phyloP scores from a whole-genome alignment of 768 basidiomycete genomes.

The Lactarius tabidus region DNA sequence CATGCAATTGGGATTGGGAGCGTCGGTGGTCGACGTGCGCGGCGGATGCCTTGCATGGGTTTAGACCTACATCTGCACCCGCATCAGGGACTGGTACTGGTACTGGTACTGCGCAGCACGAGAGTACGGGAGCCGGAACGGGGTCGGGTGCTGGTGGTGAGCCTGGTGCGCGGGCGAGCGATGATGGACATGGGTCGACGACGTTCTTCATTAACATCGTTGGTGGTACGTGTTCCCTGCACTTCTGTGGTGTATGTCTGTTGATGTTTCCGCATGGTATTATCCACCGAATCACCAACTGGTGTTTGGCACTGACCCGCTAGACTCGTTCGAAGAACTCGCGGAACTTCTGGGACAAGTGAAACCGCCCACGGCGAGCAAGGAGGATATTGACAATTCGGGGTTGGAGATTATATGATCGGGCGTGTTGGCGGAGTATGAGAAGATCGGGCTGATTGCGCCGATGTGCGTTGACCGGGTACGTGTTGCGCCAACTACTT shows the following conservation, averaged over 20 bases:
- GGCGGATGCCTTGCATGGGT: constrained; percentile 54
- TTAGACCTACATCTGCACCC: constrained; percentile 35
- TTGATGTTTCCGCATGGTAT: constrained; percentile 50
- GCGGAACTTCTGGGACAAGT: constrained; percentile 76
- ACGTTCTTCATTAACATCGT: constrained; percentile 36
- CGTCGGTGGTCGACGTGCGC: constrained; percentile 58
- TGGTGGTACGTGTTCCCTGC: neutral
- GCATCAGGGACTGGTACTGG: too few species aligned
- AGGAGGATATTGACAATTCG: constrained; percentile 79
- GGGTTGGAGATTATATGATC: constrained; percentile 69
- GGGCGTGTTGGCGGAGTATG: constrained; percentile 42
- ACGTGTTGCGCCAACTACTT: constrained; percentile 29
- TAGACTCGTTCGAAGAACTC: constrained; percentile 79
- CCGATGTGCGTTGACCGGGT: constrained; percentile 80
- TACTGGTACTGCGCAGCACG: constrained; percentile 22
- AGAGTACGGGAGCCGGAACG: constrained; percentile 8
- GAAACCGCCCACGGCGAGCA: constrained; percentile 71
- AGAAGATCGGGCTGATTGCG: constrained; percentile 36
- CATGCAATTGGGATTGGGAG: constrained; percentile 11
- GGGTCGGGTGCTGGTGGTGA: neutral
- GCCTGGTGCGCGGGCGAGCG: constrained; percentile 6
- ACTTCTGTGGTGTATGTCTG: neutral
- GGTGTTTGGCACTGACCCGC: constrained; percentile 63
- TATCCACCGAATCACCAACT: constrained; percentile 87
- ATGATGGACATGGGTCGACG: constrained; percentile 40